Conservation (phyloP, 1,284 basidiomycete genomes). For the Tilletia indica region DNA sequence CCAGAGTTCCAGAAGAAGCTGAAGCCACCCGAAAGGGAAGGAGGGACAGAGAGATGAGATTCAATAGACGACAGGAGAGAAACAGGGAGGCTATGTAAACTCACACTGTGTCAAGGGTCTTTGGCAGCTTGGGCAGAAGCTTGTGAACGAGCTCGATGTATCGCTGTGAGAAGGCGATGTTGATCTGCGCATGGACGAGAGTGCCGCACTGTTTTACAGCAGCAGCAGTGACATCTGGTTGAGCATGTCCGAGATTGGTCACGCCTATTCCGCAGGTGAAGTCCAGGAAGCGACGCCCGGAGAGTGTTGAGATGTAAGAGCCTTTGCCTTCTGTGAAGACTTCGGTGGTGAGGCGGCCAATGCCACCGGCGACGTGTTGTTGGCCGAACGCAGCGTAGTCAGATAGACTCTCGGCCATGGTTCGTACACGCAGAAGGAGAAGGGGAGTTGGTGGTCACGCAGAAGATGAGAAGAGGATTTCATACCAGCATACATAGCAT, state of each 20-base stretch:
- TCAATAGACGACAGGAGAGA: not conserved
- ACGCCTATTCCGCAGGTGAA: constrained; percentile 54
- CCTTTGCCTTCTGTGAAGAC: constrained; percentile 47
- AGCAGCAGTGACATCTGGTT: constrained; percentile 48
- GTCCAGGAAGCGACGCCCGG: constrained; percentile 47
- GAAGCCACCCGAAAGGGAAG: not conserved
- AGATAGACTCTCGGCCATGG: constrained; percentile 1
- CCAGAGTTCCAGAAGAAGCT: constrained; percentile 76
- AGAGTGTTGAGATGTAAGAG: constrained; percentile 42
- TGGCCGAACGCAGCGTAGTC: constrained; percentile 39
- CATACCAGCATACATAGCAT: too few relatives aligned
- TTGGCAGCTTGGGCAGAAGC: constrained; percentile 65
- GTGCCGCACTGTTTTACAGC: constrained; percentile 48
- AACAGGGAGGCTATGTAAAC: constrained; percentile 64
- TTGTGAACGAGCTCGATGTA: constrained; percentile 44
- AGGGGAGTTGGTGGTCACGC: too few relatives aligned
- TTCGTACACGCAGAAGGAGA: not conserved
- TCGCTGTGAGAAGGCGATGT: constrained; percentile 44
- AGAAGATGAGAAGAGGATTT: too few relatives aligned
- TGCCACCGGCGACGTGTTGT: constrained; percentile 48
- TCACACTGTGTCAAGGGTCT: constrained; percentile 78
- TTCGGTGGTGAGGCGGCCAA: constrained; percentile 46
- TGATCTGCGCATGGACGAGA: constrained; percentile 53
- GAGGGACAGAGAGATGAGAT: not conserved
- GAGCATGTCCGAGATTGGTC: constrained; percentile 53